These are phyloP conservation scores for Cinnamomum micranthum DNA, from an alignment of 164 flowering plant species.

Conservation along the genomic window DNA sequence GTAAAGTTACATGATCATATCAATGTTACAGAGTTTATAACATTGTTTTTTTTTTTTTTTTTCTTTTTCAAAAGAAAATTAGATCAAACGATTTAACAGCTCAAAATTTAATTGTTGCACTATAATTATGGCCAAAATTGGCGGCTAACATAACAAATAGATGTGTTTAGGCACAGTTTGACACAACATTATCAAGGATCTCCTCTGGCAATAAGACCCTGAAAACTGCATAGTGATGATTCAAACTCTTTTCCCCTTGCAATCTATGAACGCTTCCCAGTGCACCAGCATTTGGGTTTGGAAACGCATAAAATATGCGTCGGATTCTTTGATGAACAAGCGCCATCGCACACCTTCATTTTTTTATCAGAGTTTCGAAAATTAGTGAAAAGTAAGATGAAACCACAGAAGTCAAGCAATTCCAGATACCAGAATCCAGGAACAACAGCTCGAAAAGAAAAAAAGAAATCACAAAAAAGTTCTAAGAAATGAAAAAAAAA, in stretches of 20 bases:
- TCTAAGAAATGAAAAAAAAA: too few relatives aligned
- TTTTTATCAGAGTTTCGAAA: background rate
- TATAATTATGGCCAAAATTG: background rate
- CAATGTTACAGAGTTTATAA: background rate
- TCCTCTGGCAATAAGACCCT: slow-evolving; percentile 53
- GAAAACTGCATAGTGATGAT: slow-evolving; percentile 95
- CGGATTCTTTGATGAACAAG: slow-evolving; percentile 86
- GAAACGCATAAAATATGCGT: slow-evolving; percentile 81
- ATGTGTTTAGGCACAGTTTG: background rate
- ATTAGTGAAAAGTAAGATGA: background rate
- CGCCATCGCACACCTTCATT: slow-evolving; percentile 92
- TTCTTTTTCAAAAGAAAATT: background rate
- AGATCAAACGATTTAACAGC: background rate
- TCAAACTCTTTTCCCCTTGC: slow-evolving; percentile 90
- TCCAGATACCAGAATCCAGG: too few relatives aligned
- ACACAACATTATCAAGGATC: background rate
- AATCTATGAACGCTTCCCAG: slow-evolving; percentile 79
- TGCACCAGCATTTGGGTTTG: slow-evolving; percentile 72
- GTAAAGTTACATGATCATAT: background rate
- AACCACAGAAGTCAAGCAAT: too few relatives aligned
- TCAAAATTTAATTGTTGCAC: background rate
- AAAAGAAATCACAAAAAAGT: too few relatives aligned
- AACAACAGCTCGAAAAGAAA: too few relatives aligned
- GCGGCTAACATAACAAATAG: background rate
- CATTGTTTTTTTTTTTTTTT: background rate